phyloP scores from a whole-genome alignment of 148 eudicot species.

The Beta vulgaris region DNA sequence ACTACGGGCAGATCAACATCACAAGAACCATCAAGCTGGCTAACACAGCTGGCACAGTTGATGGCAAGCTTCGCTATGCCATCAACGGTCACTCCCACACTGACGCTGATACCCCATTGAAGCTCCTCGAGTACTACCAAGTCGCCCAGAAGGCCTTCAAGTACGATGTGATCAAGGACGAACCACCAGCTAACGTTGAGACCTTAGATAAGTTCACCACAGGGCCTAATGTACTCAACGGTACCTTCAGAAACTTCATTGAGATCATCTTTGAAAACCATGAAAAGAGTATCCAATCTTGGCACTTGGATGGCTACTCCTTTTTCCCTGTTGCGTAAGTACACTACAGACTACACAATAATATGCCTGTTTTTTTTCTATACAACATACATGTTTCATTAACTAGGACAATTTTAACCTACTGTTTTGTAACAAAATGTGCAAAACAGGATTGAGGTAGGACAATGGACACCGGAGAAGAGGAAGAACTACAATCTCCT shows the following conservation, averaged over 20 bases:
- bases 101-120: constrained; percentile 51
- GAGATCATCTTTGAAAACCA: constrained; percentile 57
- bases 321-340: constrained; percentile 56
- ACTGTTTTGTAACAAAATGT: not conserved
- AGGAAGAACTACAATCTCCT: constrained; percentile 57
- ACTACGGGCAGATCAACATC: constrained; percentile 62
- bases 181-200: constrained; percentile 32
- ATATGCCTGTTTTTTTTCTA: not conserved
- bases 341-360: not conserved
- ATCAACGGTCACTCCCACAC: constrained; percentile 57
- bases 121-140: constrained; percentile 55
- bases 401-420: not conserved
- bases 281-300: constrained; percentile 44
- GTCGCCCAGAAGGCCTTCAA: constrained; percentile 44
- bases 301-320: constrained; percentile 50
- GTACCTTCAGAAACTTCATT: constrained; percentile 36
- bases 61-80: constrained; percentile 65
- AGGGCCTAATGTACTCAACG: constrained; percentile 34
- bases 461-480: constrained; percentile 49
- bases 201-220: constrained; percentile 17
- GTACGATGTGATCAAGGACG: constrained; percentile 40
- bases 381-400: not conserved
- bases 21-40: constrained; percentile 62
- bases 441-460: constrained; percentile 44
- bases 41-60: constrained; percentile 33